These are phyloP conservation scores for Fusarium agapanthi DNA, from an alignment of 2,329 filamentous ascomycete genomes.

Conservation along the genomic window DNA sequence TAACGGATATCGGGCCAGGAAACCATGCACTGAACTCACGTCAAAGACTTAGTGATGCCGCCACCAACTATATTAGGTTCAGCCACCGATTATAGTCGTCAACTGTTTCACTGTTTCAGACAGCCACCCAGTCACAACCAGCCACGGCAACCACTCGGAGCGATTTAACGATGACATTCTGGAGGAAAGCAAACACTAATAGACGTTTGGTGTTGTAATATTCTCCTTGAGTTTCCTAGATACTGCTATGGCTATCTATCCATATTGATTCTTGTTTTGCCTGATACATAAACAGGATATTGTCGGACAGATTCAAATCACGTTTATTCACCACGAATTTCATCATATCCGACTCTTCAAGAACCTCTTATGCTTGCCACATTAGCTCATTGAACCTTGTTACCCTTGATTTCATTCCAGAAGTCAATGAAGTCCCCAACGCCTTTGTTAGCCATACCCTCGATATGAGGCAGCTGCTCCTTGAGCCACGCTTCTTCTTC, in stretches of 20 bases:
- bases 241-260: neutral
- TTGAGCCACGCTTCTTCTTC: constrained; percentile 27
- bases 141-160: neutral
- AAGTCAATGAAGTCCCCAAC: constrained; percentile 13
- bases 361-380: no score
- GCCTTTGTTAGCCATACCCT: constrained; percentile 19
- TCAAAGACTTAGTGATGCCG: no score
- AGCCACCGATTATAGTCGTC: no score
- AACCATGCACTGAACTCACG: no score
- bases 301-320: neutral
- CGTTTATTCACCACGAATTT: neutral
- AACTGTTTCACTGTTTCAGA: no score
- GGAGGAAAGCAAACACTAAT: neutral
- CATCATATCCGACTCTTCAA: no score
- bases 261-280: neutral
- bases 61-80: no score
- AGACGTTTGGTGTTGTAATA: neutral
- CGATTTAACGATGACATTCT: neutral
- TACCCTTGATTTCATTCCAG: neutral
- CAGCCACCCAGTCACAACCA: neutral
- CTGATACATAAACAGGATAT: neutral
- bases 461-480: constrained; percentile 14
- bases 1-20: no score
- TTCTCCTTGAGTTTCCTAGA: fast-evolving
- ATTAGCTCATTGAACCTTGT: neutral